Evolutionary conservation across 2,329 filamentous ascomycete species (phyloP), one percentile per base, ranked within the genome.

Genomic region (Trichoderma endophyticum): DNA sequence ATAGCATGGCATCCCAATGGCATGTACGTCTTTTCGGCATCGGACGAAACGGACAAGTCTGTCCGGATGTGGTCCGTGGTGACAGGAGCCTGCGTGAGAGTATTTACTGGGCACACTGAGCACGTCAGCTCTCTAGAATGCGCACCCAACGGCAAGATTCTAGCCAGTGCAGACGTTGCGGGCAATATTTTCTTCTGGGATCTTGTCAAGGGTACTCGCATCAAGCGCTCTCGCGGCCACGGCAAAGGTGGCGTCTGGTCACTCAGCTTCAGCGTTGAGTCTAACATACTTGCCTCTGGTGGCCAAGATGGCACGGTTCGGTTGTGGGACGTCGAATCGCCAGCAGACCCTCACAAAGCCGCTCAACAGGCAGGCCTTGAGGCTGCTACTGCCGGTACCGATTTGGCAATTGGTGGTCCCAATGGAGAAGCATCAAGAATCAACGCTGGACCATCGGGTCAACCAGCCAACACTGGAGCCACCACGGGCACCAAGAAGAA

Each of bases 41-140:
- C 94, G 14, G 93, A 93, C 75, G 95, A 91, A 78, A 88, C 86
- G 7, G 90, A 99, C 81, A 95, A 95, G 81, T 96, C 94, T 0
- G 93, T 98, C 39, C 91, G 96, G 34, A 98, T 99, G 95, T 99
- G 96, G 96, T 91, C 94, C 11, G 89, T 98, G n/a, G 88, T 90
- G 12, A 95, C 92, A 9, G 96, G 96, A 32, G 91, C 91, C 73
- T 94, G 94, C 43, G 93, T 98, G 6, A 92, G 96, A 30, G 90
- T 98, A 77, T 97, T 98, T 79, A 94, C 93, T 0, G 96, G 96
- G 1, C 96, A 99, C 79, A 92, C 90, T 0, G 94, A 96, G 64
- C 93, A 94, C 78, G 91, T 98, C 79, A 97, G 92, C 15, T 89
- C 94, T 0, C 84, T 98, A 30, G 90, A 95, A 74, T 97, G 94